These are phyloP conservation scores for Cladosporium sp. DNA, from an alignment of 2,329 filamentous ascomycete genomes.

Conservation along the genomic window DNA sequence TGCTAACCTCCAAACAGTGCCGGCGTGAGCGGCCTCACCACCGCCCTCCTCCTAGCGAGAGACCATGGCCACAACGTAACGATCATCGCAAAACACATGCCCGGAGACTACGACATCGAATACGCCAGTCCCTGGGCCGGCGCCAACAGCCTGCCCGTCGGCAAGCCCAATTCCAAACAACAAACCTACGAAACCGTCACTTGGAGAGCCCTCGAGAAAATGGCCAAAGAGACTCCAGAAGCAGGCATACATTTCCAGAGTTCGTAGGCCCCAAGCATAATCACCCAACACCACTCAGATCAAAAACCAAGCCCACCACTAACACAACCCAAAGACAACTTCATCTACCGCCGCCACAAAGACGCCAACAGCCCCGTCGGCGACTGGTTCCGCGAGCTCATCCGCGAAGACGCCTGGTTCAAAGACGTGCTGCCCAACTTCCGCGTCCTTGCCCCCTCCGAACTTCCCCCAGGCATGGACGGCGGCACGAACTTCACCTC, in stretches of 20 bases:
- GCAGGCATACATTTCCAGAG: conserved; percentile 74
- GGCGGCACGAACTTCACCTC: conserved; percentile 74
- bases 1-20: conserved; percentile 44
- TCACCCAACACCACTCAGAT: background rate
- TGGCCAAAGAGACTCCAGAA: conserved; percentile 62
- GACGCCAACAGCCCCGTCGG: conserved; percentile 54
- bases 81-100: conserved; percentile 82
- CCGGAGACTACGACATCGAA: conserved; percentile 86
- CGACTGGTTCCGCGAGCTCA: conserved; percentile 62
- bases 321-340: conserved; percentile 39
- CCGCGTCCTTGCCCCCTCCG: conserved; percentile 26
- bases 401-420: conserved; percentile 68
- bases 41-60: conserved; percentile 57
- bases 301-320: background rate
- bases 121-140: conserved; percentile 89
- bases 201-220: conserved; percentile 41
- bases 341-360: conserved; percentile 57
- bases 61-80: conserved; percentile 58
- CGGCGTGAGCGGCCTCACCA: conserved; percentile 63
- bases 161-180: conserved; percentile 31
- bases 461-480: conserved; percentile 60
- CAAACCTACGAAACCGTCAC: conserved; percentile 41
- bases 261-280: conserved; percentile 16
- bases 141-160: conserved; percentile 65
- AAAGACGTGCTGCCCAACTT: conserved; percentile 64